These are phyloP conservation scores for Gomphus bonarii DNA, from an alignment of 1,284 basidiomycete species.

Conservation along the genomic window DNA sequence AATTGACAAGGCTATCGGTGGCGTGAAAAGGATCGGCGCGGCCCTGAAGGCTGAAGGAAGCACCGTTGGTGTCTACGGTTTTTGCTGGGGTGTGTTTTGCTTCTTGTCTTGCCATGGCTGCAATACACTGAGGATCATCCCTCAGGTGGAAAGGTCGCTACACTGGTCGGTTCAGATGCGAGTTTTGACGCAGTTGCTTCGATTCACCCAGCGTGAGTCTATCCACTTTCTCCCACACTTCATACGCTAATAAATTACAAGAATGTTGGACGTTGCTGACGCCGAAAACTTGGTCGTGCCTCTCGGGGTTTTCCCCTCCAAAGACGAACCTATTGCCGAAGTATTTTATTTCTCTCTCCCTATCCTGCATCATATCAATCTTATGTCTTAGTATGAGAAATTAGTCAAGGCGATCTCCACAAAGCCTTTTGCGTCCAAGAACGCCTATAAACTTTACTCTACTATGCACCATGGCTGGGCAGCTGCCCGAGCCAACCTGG, in stretches of 20 bases:
- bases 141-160: slow-evolving; percentile 43
- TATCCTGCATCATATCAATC: background rate
- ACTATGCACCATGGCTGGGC: slow-evolving; percentile 64
- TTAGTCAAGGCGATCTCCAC: slow-evolving; percentile 38
- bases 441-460: slow-evolving; percentile 42
- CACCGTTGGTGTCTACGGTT: slow-evolving; percentile 40
- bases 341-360: slow-evolving; percentile 24
- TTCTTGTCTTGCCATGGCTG: background rate
- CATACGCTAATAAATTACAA: slow-evolving; percentile 17
- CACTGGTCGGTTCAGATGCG: slow-evolving; percentile 29
- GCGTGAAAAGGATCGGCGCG: slow-evolving; percentile 36
- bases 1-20: slow-evolving; percentile 31
- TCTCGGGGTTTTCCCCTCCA: slow-evolving; percentile 48
- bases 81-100: slow-evolving; percentile 43
- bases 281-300: slow-evolving; percentile 42
- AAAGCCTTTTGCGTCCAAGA: slow-evolving; percentile 44
- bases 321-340: slow-evolving; percentile 48
- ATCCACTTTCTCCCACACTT: background rate
- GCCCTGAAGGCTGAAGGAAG: slow-evolving; percentile 36
- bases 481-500: slow-evolving; percentile 56
- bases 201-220: slow-evolving; percentile 43
- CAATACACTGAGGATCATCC: background rate
- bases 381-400: slow-evolving; percentile 34
- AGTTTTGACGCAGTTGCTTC: slow-evolving; percentile 41
- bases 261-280: slow-evolving; percentile 49